Evolutionary conservation across 768 basidiomycete genomes (phyloP).

Genomic region (Leccinum variicolor): DNA sequence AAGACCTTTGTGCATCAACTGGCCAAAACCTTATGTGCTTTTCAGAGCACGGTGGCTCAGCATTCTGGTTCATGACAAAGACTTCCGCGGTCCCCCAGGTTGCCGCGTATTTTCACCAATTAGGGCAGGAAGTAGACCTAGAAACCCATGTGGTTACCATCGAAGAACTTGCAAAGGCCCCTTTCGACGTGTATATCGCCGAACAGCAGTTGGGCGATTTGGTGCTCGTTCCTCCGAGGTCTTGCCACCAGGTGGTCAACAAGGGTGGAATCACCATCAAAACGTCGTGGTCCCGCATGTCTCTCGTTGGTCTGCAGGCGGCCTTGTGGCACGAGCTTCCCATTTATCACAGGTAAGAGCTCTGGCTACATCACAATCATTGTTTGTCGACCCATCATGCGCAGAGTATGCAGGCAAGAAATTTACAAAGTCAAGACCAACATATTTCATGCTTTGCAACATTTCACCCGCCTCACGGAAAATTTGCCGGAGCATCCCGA

Average conservation of each 20-base stretch:
- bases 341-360: conserved; percentile 67
- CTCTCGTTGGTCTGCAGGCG: conserved; percentile 51
- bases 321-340: conserved; percentile 74
- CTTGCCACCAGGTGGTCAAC: conserved; percentile 84
- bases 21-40: conserved; percentile 89
- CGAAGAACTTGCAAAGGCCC: conserved; percentile 60
- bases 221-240: conserved; percentile 75
- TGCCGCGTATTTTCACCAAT: conserved; percentile 52
- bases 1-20: conserved; percentile 79
- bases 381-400: background rate
- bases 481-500: background rate
- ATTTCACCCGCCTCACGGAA: conserved; percentile 24
- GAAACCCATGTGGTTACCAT: conserved; percentile 65
- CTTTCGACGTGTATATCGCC: conserved; percentile 65
- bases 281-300: conserved; percentile 86
- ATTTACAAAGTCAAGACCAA: conserved; percentile 72
- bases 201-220: conserved; percentile 77
- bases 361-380: background rate
- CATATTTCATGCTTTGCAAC: conserved; percentile 51
- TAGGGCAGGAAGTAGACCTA: conserved; percentile 56
- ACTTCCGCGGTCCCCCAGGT: conserved; percentile 53
- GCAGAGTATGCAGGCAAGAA: conserved; percentile 77
- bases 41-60: conserved; percentile 65
- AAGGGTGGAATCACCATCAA: conserved; percentile 78
- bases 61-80: conserved; percentile 87